A percentile compares a stretch with the other conserved stretches of the same genome.
phyloP scores from a whole-genome alignment of 768 basidiomycete species.

The Tricholoma terreum region DNA sequence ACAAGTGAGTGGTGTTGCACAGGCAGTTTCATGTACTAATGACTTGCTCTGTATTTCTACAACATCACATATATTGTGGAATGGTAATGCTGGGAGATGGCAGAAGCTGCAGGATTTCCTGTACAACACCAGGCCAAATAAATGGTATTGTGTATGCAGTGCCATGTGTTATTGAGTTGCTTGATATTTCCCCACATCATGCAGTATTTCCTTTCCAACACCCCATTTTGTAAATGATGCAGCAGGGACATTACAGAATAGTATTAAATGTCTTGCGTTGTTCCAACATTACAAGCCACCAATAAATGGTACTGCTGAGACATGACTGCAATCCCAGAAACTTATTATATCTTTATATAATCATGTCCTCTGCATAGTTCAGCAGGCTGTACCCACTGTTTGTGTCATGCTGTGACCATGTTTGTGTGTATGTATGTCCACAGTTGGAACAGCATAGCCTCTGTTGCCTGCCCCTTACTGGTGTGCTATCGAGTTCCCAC shows the following conservation, averaged over 20 bases:
- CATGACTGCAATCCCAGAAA: background rate
- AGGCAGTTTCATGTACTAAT: background rate
- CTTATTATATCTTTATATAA: background rate
- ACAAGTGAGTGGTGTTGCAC: background rate
- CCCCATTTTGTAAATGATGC: background rate
- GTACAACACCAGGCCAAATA: background rate
- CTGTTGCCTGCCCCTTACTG: no score
- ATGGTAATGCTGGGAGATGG: background rate
- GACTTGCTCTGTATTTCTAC: background rate
- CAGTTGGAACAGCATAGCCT: no score
- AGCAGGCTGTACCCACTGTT: background rate
- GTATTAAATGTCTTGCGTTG: background rate
- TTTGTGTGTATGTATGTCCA: background rate
- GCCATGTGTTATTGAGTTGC: background rate
- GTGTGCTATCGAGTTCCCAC: no score
- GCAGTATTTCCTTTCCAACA: background rate
- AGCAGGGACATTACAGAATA: background rate
- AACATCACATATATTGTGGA: background rate
- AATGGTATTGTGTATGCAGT: background rate
- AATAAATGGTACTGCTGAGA: background rate
- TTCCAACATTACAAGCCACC: background rate
- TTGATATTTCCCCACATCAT: background rate
- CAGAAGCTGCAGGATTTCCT: background rate
- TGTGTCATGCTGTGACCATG: background rate
- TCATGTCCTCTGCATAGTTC: background rate